Percentiles rank a stretch among this genome's conserved stretches.
phyloP scores from a whole-genome alignment of 345 rosid genomes.

The Eutrema yunnanense region DNA sequence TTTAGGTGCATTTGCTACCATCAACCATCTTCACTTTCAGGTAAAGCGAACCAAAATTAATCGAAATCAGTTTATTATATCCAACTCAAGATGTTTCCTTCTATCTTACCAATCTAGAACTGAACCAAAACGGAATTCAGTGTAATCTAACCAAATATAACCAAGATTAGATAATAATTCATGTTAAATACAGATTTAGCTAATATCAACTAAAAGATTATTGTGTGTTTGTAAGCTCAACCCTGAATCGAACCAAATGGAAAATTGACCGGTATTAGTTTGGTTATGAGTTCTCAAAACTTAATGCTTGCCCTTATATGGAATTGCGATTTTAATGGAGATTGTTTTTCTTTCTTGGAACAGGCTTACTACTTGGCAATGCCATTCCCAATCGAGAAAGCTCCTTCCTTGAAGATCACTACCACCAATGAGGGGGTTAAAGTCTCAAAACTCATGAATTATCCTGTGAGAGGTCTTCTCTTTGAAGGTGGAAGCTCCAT shows the following conservation, averaged over 20 bases:
- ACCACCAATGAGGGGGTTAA: slow-evolving; percentile 45
- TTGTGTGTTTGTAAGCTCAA: neutral
- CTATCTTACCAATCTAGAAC: neutral
- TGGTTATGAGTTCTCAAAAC: neutral
- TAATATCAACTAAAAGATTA: neutral
- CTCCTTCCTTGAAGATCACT: slow-evolving; percentile 48
- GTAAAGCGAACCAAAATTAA: slow-evolving; percentile 21
- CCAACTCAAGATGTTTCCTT: neutral
- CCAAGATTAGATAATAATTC: no score
- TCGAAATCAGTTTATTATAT: neutral
- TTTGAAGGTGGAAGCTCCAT: slow-evolving; percentile 71
- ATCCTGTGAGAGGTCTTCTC: slow-evolving; percentile 84
- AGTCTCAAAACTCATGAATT: slow-evolving; percentile 59
- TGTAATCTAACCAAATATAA: no score
- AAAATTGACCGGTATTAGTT: neutral
- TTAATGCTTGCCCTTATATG: neutral
- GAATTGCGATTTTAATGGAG: neutral
- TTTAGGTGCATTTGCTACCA: slow-evolving; percentile 96
- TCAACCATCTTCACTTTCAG: slow-evolving; percentile 99
- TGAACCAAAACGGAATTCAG: neutral
- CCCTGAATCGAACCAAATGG: neutral
- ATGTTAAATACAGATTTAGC: no score
- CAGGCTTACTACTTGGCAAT: slow-evolving; percentile 85
- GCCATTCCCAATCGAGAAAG: slow-evolving; percentile 87
- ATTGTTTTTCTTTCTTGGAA: neutral